Evolutionary conservation across 1,284 basidiomycete species (phyloP), one percentile per base, ranked within the genome.

Genomic region (Xerocomus minutiporus): DNA sequence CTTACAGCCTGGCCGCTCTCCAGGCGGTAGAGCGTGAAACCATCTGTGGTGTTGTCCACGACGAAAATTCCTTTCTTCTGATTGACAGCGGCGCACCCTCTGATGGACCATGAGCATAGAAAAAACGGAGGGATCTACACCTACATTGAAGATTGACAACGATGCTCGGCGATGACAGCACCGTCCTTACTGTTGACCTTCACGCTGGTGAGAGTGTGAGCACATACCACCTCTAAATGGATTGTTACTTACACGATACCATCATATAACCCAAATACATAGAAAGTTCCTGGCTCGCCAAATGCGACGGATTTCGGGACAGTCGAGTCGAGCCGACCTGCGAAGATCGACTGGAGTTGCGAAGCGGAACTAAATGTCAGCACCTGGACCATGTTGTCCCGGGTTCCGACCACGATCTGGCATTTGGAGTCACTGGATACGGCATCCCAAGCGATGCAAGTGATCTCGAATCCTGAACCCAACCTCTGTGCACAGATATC

Each of bases 1-100:
- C 28, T 9, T n/a, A 59, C 41, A 0, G 12, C 13, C 1, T 17
- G 29, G 0, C 5, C 9, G n/a, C 8, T 41, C 13, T 53, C 45
- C 11, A 59, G 28, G 0, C 4, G 6, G 32, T 59, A 59, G 4
- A 59, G 17, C 0, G 26, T 54, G 29, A 59, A 59, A 0, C 51
- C 32, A 25, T 57, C 51, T 0, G 23, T 1, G 0, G 49, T 31
- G 5, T 59, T 59, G 34, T 59, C 49, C 2, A 59, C 35, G 6
- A 59, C 3, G 8, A 54, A 60, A 15, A 1, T 52, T 20, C 17
- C 44, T 5, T 36, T 52, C 45, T 41, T 60, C 1, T 4, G 8
- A 23, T 47, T 43, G 13, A 59, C 47, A 0, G 46, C 48, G 0
- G 31, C 43, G 8, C 15, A 48, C 2, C 52, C 52, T 36, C 54